These are phyloP conservation scores for Backusella morwellensis DNA, from an alignment of 192 early-diverging fungal genomes.

Conservation along the genomic window DNA sequence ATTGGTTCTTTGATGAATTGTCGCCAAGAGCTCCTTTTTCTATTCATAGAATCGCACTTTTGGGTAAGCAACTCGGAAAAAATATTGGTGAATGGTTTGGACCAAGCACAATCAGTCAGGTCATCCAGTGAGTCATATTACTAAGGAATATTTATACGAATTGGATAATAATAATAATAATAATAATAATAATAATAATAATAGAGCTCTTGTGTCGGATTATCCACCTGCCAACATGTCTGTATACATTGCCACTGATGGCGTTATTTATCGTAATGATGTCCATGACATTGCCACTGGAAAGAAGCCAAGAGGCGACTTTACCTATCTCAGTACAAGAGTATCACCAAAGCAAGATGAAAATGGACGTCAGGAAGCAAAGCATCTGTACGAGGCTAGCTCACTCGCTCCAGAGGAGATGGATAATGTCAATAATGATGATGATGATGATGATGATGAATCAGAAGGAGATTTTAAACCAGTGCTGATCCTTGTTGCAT, in stretches of 20 bases:
- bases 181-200: not conserved
- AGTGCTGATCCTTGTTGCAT: slow-evolving; percentile 80
- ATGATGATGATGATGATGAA: slow-evolving; percentile 11
- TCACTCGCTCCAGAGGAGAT: not conserved
- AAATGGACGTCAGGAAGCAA: slow-evolving; percentile 33
- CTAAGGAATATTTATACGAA: not conserved
- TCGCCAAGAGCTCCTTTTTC: slow-evolving; percentile 73
- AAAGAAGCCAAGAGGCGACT: slow-evolving; percentile 28
- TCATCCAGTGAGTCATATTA: slow-evolving; percentile 60
- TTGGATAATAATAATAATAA: not conserved
- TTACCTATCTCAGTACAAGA: slow-evolving; percentile 30
- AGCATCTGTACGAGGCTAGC: slow-evolving; percentile 18
- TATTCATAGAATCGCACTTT: slow-evolving; percentile 87
- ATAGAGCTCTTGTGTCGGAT: slow-evolving; percentile 59
- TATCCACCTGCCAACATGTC: slow-evolving; percentile 56
- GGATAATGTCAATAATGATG: not conserved
- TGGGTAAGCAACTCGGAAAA: slow-evolving; percentile 83
- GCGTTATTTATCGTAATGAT: slow-evolving; percentile 75
- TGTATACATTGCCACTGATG: slow-evolving; percentile 81
- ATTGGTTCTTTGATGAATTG: slow-evolving; percentile 82
- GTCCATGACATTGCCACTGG: slow-evolving; percentile 52
- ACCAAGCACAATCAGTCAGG: slow-evolving; percentile 82
- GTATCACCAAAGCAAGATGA: slow-evolving; percentile 26
- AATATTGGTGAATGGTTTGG: slow-evolving; percentile 98
- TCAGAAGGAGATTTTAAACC: slow-evolving; percentile 49